Conservation (phyloP, 768 basidiomycete species). For the Amanita rimosa region DNA sequence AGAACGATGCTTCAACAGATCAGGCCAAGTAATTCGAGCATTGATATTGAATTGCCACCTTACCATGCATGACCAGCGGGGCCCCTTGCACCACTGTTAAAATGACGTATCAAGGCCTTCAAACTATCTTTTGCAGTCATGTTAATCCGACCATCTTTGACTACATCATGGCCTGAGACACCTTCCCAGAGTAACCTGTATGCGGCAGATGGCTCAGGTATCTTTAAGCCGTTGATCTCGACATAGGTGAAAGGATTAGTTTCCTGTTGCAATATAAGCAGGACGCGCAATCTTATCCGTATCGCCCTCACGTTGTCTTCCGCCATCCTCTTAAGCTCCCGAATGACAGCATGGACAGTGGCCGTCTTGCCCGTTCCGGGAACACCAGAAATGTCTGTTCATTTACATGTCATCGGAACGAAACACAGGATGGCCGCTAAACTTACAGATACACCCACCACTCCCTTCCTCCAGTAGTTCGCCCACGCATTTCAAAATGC, state of each 20-base stretch:
- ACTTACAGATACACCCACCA: constrained; percentile 91
- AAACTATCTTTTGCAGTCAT: constrained; percentile 76
- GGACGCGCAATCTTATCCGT: not conserved
- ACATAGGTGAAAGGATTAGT: constrained; percentile 91
- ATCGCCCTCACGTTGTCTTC: constrained; percentile 51
- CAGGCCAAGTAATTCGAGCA: not conserved
- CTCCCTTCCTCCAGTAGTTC: constrained; percentile 86
- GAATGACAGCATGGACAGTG: constrained; percentile 87
- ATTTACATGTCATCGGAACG: not conserved
- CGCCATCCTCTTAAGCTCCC: constrained; percentile 85
- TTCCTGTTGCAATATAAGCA: constrained; percentile 43
- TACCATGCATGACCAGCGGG: constrained; percentile 87
- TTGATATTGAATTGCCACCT: constrained; percentile 12
- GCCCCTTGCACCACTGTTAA: constrained; percentile 52
- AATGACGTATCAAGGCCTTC: constrained; percentile 67
- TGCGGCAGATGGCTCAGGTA: constrained; percentile 88
- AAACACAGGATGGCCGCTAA: constrained; percentile 1
- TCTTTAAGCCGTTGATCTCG: constrained; percentile 92
- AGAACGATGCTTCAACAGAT: constrained; percentile 69
- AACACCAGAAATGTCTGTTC: constrained; percentile 87
- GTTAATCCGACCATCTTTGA: constrained; percentile 49
- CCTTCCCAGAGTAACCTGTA: constrained; percentile 91
- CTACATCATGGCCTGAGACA: constrained; percentile 69
- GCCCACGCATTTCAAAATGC: constrained; percentile 65
- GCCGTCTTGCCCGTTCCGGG: constrained; percentile 99